Base-by-base conservation (phyloP, 345 rosid genomes). In the Pseudoturritis turrita region DNA sequence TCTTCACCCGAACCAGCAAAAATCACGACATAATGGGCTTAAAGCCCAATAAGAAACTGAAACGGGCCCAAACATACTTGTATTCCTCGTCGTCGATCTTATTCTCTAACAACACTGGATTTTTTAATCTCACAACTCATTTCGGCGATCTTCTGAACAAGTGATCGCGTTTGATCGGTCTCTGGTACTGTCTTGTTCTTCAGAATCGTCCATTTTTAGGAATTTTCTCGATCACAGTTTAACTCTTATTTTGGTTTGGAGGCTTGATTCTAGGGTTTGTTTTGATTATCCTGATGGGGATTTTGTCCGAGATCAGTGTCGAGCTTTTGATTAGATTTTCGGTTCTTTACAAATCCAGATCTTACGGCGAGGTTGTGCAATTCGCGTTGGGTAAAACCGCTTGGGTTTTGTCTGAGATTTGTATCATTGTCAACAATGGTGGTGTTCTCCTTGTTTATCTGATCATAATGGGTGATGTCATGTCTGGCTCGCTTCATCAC, bases 381-480 rank as follows among this genome's bases (percentile, higher is more conserved):
- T 70, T 77, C 58, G 94, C 98, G 0, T 71, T 95, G 72, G 99
- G 99, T n/a, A 89, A 79, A 81, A 78, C 93, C 19, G 96, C 89
- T 7, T 88, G 84, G 90, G 62, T 88, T 76, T 65, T 95, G 51
- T 84, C 96, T 0, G 96, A 95, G 79, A 87, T 95, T 72, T 91
- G 96, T 71, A 95, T 95, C 58, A 87, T 95, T 31, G 81, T 91
- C 71, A 95, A 91, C 81, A 95, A 91, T 82, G 98, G 83, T 6
- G 99, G 99, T 65, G 90, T 91, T 54, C 73, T 95, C 84, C 87
- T 95, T 53, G 99, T 89, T 55, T 95, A 95, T 70, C 80, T 95
- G 68, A 95, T 95, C 31, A 95, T 95, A 5, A 83, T 95, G 72
- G 99, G 98, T 0, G 99, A 95, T 72, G 99, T 95, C 31, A 84